Conservation (phyloP, 2,329 filamentous ascomycete genomes). For the Beauveria sp. region DNA sequence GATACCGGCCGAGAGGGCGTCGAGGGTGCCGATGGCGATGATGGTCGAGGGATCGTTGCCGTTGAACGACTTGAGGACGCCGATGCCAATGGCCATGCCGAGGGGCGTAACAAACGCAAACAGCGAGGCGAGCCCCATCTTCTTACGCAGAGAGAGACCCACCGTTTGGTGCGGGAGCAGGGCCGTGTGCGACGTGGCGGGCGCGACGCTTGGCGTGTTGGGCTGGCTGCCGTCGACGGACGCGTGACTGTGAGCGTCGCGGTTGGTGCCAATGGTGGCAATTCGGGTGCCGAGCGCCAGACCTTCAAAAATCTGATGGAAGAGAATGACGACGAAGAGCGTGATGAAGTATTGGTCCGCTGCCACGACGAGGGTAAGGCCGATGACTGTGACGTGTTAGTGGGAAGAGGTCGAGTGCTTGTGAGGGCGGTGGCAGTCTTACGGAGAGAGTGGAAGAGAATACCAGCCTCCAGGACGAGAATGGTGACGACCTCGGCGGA, state of each 20-base stretch:
- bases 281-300: constrained; percentile 67
- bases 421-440: constrained; percentile 22
- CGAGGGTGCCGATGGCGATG: constrained; percentile 63
- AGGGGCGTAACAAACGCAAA: constrained; percentile 68
- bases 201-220: constrained; percentile 12
- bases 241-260: constrained; percentile 10
- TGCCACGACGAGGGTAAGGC: constrained; percentile 54
- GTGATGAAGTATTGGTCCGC: constrained; percentile 48
- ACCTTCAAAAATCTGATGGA: constrained; percentile 74
- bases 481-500: constrained; percentile 50
- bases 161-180: constrained; percentile 7
- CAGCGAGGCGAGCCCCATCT: constrained; percentile 52
- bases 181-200: constrained; percentile 12
- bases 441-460: constrained; percentile 68
- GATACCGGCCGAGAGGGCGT: constrained; percentile 68
- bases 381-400: constrained; percentile 41
- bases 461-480: constrained; percentile 63
- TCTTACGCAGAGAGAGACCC: constrained; percentile 35
- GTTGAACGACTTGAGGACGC: constrained; percentile 63
- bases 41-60: constrained; percentile 63
- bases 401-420: background rate
- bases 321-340: constrained; percentile 61
- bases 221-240: constrained; percentile 14
- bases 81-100: constrained; percentile 74
- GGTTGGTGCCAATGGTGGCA: constrained; percentile 42